Evolutionary conservation across 2,329 filamentous ascomycete genomes (phyloP), one percentile per base, ranked within the genome.

Genomic region (Graphiopsis chlorocephala): DNA sequence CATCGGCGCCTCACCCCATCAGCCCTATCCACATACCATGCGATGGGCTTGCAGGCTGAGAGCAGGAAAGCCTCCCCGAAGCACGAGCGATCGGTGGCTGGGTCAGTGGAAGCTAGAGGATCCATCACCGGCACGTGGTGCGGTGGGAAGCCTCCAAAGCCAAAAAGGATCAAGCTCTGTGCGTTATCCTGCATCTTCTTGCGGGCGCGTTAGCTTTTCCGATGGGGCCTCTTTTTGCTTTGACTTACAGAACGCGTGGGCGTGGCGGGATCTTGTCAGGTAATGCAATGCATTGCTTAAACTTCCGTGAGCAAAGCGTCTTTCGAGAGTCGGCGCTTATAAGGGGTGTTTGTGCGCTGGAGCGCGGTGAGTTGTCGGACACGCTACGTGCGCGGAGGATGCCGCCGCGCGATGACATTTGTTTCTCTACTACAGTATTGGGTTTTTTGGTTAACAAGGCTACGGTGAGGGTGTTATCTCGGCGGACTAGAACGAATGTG

Each of bases 21-120:
- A 53, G 50, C 50, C 50, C 50, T 53, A 53, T 20, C 50, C 26
- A 53, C 26, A 53, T 53, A n/a, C 48, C 26, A 31, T 53, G 50
- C 29, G 50, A 6, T 17, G 50, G 14, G 26, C 26, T 28, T 53
- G 50, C 50, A 53, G 50, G 50, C 50, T 53, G 50, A 29, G 50
- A 29, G 50, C 26, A 31, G 29, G 50, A 28, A 29, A 29, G 50
- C 26, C 38, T 45, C 38, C 38, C 38, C 17, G 50, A n/a, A 20
- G 50, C n/a, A 53, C 50, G 31, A n/a, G 26, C 15, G 26, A 28
- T 53, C 15, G 50, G 50, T 53, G 50, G 50, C 48, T 52, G 25
- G 23, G 26, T 17, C 15, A n/a, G 25, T 29, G 26, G 26, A 52
- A 52, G 48, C 48, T 52, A 26, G 17, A 31, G 50, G 50, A 31